Evolutionary conservation across 164 flowering plant genomes (phyloP).

Genomic region (Annona squamosa): DNA sequence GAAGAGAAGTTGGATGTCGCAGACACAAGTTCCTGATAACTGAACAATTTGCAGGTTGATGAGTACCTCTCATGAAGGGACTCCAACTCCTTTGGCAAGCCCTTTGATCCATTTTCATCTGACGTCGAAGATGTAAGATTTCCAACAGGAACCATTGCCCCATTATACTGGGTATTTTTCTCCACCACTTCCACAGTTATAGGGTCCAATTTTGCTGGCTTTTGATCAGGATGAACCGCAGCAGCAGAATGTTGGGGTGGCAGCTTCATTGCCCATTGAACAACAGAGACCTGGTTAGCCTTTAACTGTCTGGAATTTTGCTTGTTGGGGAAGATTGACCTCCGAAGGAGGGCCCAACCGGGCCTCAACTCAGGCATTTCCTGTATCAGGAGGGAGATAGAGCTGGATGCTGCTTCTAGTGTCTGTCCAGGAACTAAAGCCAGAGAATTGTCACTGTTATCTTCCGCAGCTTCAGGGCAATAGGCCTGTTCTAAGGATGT

Average conservation of each 20-base stretch:
- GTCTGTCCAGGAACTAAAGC: conserved; percentile 59
- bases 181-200: neutral
- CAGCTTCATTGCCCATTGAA: conserved; percentile 65
- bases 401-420: conserved; percentile 31
- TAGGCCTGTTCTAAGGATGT: conserved; percentile 7
- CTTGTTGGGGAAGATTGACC: conserved; percentile 23
- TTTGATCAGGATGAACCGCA: conserved; percentile 26
- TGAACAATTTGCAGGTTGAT: conserved; percentile 63
- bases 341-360: conserved; percentile 84
- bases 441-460: conserved; percentile 34
- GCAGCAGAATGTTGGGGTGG: conserved; percentile 36
- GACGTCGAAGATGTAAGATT: conserved; percentile 16
- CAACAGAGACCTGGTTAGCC: conserved; percentile 42
- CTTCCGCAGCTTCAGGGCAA: conserved; percentile 7
- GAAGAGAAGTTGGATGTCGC: conserved; percentile 67
- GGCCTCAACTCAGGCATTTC: conserved; percentile 58
- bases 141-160: conserved; percentile 57
- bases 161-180: conserved; percentile 35
- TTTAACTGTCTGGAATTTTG: conserved; percentile 13
- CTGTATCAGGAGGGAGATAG: conserved; percentile 28
- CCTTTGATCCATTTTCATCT: conserved; percentile 9
- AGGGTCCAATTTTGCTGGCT: conserved; percentile 4
- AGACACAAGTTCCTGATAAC: conserved; percentile 53
- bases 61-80: conserved; percentile 65
- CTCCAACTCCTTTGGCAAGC: conserved; percentile 53